A percentile compares a stretch with the other conserved stretches of the same genome.
These are phyloP conservation scores for Sporobolomyces roseus DNA, from an alignment of 768 basidiomycete species.

Conservation along the genomic window DNA sequence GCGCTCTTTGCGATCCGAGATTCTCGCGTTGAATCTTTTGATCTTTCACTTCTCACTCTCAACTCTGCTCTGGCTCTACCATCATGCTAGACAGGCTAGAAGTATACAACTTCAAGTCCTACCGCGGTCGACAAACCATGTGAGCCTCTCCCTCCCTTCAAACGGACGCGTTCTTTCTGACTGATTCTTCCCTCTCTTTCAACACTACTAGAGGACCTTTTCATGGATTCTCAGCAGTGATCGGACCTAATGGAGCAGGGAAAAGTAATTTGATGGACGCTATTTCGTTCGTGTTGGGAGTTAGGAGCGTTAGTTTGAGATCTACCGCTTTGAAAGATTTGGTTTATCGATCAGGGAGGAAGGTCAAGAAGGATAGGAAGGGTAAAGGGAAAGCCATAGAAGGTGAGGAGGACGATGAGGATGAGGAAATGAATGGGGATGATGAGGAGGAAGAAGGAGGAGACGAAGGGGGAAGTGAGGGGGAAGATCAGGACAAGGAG, in stretches of 20 bases:
- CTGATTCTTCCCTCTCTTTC: slow-evolving; percentile 1
- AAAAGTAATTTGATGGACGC: slow-evolving; percentile 99
- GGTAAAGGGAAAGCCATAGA: slow-evolving; percentile 50
- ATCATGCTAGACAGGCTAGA: slow-evolving; percentile 55
- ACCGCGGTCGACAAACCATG: slow-evolving; percentile 57
- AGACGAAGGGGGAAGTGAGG: slow-evolving; percentile 44
- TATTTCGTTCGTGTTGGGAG: slow-evolving; percentile 95
- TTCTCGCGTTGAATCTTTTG: too few species aligned
- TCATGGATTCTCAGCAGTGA: slow-evolving; percentile 87
- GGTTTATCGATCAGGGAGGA: slow-evolving; percentile 78
- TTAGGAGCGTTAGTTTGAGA: slow-evolving; percentile 86
- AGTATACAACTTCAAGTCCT: slow-evolving; percentile 95
- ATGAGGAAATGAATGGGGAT: slow-evolving; percentile 55
- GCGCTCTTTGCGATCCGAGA: too few species aligned
- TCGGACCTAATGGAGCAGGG: slow-evolving; percentile 97
- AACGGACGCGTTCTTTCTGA: too few species aligned
- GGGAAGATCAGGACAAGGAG: slow-evolving; percentile 43
- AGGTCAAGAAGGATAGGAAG: slow-evolving; percentile 53
- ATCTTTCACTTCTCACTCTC: slow-evolving; percentile 1
- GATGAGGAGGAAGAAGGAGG: slow-evolving; percentile 48
- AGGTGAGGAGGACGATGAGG: slow-evolving; percentile 55
- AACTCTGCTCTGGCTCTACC: background rate
- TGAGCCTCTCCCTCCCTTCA: slow-evolving; percentile 31
- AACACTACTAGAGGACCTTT: slow-evolving; percentile 67
- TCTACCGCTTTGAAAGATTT: slow-evolving; percentile 92